phyloP scores from a whole-genome alignment of 1,139 yeast genomes.

The Hyphopichia wangnamkhiaoensis region DNA sequence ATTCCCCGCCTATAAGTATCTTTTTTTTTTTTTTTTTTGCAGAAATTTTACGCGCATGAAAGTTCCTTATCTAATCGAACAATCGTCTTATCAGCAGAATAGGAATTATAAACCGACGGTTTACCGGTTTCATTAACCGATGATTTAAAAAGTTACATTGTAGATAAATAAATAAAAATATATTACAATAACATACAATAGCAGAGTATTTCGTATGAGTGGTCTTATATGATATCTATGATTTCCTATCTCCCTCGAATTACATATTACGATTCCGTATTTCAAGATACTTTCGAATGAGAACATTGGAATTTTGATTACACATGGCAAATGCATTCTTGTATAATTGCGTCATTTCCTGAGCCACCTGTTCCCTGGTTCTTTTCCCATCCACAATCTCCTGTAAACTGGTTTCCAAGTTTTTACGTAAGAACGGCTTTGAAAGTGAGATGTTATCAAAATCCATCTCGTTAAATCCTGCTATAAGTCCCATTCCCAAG shows the following conservation, averaged over 20 bases:
- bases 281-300: conserved; percentile 1
- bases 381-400: conserved; percentile 67
- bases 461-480: conserved; percentile 81
- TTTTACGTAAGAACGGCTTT: conserved; percentile 83
- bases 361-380: conserved; percentile 55
- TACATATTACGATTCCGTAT: not conserved
- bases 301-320: conserved; percentile 1
- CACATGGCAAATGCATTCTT: conserved; percentile 51
- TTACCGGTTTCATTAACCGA: no score
- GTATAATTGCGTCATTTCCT: conserved; percentile 60
- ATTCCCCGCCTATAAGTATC: no score
- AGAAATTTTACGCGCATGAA: no score
- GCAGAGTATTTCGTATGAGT: no score
- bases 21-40: no score
- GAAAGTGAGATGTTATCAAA: conserved; percentile 73
- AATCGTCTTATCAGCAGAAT: not conserved
- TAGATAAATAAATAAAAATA: no score
- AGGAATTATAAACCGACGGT: no score
- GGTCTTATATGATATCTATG: no score
- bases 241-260: not conserved
- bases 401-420: conserved; percentile 67
- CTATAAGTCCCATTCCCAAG: conserved; percentile 84
- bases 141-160: no score
- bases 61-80: no score
- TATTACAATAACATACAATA: no score